A percentile compares a stretch with the other conserved stretches of the same genome.
Evolutionary conservation across 306 rosid genomes (phyloP).

Genomic region (Fagus sylvatica): DNA sequence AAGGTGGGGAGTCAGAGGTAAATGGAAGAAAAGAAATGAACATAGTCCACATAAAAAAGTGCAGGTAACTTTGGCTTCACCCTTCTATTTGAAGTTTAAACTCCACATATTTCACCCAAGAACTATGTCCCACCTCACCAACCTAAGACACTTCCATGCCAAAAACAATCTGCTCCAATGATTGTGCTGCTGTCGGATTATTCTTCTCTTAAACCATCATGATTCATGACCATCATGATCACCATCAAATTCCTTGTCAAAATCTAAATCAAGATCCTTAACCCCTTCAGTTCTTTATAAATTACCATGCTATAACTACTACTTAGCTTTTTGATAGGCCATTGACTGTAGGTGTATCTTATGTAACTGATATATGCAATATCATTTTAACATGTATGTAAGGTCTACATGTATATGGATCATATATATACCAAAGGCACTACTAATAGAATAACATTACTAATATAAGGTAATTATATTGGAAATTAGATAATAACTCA

Average conservation of each 20-base stretch:
- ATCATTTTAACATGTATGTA: too few species aligned
- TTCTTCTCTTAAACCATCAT: constrained; percentile 35
- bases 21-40: constrained; percentile 75
- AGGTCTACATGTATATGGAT: too few species aligned
- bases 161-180: constrained; percentile 36
- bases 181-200: constrained; percentile 30
- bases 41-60: constrained; percentile 69
- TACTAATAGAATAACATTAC: background rate
- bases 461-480: too few species aligned
- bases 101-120: background rate
- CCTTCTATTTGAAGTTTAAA: background rate
- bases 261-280: constrained; percentile 26
- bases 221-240: constrained; percentile 35
- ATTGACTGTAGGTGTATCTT: too few species aligned
- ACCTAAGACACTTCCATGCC: constrained; percentile 44
- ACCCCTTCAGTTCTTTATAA: background rate
- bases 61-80: constrained; percentile 62
- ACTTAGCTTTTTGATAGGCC: too few species aligned
- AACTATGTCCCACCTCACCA: constrained; percentile 40
- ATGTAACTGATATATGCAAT: too few species aligned
- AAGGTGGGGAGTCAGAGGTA: constrained; percentile 81
- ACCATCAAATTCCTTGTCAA: constrained; percentile 35
- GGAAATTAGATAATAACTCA: constrained; percentile 11
- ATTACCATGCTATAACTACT: background rate
- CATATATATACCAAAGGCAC: background rate